Conservation (phyloP, 495 filamentous ascomycete genomes). For the Penicillium angulare region DNA sequence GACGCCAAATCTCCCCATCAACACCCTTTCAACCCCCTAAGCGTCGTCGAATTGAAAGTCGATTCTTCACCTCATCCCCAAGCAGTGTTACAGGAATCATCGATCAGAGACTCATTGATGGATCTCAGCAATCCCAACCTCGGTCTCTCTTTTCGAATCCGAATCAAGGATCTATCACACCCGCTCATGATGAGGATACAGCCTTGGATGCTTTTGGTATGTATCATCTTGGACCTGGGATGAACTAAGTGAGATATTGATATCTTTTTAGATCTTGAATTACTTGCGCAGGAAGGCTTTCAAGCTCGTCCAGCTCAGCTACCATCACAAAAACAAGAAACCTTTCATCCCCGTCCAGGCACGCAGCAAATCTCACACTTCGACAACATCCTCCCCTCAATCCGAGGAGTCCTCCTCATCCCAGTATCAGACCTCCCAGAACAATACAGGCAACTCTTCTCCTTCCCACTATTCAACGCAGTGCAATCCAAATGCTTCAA, state of each 20-base stretch:
- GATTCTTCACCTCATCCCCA: conserved; percentile 9
- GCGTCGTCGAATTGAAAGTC: conserved; percentile 1
- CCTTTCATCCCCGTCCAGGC: neutral
- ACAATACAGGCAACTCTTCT: conserved; percentile 71
- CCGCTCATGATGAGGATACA: conserved; percentile 20
- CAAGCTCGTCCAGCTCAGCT: neutral
- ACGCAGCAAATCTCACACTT: conserved; percentile 13
- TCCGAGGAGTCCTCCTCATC: conserved; percentile 72
- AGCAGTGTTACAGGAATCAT: conserved; percentile 13
- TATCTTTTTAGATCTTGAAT: conserved; percentile 33
- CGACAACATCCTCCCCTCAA: conserved; percentile 32
- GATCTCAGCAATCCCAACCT: conserved; percentile 18
- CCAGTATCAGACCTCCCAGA: conserved; percentile 74
- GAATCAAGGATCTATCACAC: neutral
- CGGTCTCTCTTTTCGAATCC: neutral
- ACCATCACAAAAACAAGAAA: neutral
- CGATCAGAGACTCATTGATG: conserved; percentile 29
- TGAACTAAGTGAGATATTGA: no score
- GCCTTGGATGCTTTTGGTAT: conserved; percentile 53
- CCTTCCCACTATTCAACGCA: conserved; percentile 83
- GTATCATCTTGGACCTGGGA: neutral
- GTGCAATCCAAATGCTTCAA: conserved; percentile 88
- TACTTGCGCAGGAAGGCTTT: conserved; percentile 35
- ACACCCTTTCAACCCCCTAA: conserved; percentile 12
- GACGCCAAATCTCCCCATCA: conserved; percentile 1